A percentile compares a stretch with the other conserved stretches of the same genome.
These are phyloP conservation scores for Zygosaccharomyces bisporus DNA, from an alignment of 805 yeast genomes.

Conservation along the genomic window DNA sequence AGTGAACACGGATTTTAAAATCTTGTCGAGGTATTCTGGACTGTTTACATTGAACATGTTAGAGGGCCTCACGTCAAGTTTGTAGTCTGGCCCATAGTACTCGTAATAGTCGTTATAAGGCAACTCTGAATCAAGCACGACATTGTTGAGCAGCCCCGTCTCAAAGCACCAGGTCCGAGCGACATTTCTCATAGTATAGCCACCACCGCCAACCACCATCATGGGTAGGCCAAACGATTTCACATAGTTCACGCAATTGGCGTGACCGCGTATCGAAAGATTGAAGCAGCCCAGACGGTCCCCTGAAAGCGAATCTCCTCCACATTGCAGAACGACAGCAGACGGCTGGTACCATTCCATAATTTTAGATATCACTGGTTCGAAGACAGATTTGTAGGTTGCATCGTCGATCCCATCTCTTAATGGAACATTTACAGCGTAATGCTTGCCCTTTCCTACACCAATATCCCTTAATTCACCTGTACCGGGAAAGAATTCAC, in stretches of 20 bases:
- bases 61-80: constrained; percentile 89
- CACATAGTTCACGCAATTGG: constrained; percentile 87
- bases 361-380: constrained; percentile 84
- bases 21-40: constrained; percentile 85
- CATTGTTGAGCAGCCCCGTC: constrained; percentile 74
- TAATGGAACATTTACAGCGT: constrained; percentile 85
- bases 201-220: constrained; percentile 95
- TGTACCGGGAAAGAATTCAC: constrained; percentile 96
- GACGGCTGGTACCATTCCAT: constrained; percentile 90
- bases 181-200: constrained; percentile 94
- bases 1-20: constrained; percentile 67
- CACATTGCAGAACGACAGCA: constrained; percentile 93
- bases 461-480: constrained; percentile 91
- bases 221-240: constrained; percentile 87
- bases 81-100: constrained; percentile 95
- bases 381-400: constrained; percentile 68
- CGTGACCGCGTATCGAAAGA: constrained; percentile 87
- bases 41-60: constrained; percentile 96
- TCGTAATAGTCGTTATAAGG: constrained; percentile 97
- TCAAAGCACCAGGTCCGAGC: constrained; percentile 95
- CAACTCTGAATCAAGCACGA: constrained; percentile 57
- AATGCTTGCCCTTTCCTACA: constrained; percentile 82
- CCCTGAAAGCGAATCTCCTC: constrained; percentile 92
- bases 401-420: constrained; percentile 96
- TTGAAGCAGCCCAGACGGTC: constrained; percentile 94